Percentiles rank a stretch among this genome's conserved stretches.
Evolutionary conservation across 805 yeast genomes (phyloP).

Genomic region (Candida patagonica): DNA sequence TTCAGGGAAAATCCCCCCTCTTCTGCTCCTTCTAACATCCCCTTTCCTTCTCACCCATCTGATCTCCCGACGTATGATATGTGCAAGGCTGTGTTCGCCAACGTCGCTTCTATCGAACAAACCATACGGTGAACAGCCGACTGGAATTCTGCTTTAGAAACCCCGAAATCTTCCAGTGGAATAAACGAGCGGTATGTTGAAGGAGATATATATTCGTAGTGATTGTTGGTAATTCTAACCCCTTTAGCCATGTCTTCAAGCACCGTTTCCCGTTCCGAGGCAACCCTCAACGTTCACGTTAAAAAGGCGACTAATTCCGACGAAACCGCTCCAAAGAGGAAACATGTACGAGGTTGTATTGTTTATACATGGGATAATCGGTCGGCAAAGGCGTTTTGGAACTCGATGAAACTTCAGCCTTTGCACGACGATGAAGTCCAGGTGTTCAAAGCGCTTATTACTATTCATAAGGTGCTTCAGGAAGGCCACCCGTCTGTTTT

Average conservation of each 20-base stretch:
- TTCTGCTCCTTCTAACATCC: too few relatives aligned
- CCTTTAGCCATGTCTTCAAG: conserved; percentile 14
- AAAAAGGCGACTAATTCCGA: conserved; percentile 81
- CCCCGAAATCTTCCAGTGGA: too few relatives aligned
- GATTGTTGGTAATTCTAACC: too few relatives aligned
- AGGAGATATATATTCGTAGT: too few relatives aligned
- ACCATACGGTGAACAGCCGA: too few relatives aligned
- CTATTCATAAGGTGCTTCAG: conserved; percentile 86
- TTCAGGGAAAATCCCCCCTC: too few relatives aligned
- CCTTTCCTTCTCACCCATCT: too few relatives aligned
- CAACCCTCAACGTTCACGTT: conserved; percentile 39
- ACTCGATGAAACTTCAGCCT: conserved; percentile 68
- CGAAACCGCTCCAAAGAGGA: conserved; percentile 89
- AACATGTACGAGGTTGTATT: conserved; percentile 91
- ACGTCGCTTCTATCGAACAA: too few relatives aligned
- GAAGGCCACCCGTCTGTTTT: conserved; percentile 91
- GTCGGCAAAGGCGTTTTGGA: conserved; percentile 77
- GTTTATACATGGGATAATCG: conserved; percentile 96
- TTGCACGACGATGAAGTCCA: conserved; percentile 75
- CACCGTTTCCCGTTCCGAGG: conserved; percentile 26
- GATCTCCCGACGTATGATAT: too few relatives aligned
- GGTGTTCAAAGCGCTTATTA: conserved; percentile 74
- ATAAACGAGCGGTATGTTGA: too few relatives aligned
- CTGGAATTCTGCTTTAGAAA: too few relatives aligned
- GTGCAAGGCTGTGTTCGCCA: too few relatives aligned